These are phyloP conservation scores for Podila horticola DNA, from an alignment of 192 early-diverging fungal species.

Conservation along the genomic window DNA sequence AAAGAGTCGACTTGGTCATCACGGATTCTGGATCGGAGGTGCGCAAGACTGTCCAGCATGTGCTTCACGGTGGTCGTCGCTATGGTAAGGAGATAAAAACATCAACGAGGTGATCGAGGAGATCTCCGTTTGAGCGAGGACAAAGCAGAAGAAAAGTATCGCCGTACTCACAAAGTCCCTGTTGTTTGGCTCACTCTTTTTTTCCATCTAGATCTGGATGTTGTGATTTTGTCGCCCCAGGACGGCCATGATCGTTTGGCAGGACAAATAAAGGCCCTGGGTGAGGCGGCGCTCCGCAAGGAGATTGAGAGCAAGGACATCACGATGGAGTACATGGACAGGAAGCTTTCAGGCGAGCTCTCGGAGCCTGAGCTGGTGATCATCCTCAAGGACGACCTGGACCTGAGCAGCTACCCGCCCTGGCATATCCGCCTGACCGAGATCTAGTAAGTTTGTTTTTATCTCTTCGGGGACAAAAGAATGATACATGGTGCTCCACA, in stretches of 20 bases:
- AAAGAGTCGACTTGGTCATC: background rate
- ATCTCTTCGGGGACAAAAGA: background rate
- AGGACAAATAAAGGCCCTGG: constrained; percentile 10
- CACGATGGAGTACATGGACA: constrained; percentile 26
- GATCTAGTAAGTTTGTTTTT: constrained; percentile 46
- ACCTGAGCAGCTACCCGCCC: constrained; percentile 54
- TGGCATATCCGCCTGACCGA: constrained; percentile 58
- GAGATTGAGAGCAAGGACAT: constrained; percentile 34
- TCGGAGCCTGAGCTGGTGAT: constrained; percentile 55
- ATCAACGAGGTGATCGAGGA: background rate
- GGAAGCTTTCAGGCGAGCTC: constrained; percentile 26
- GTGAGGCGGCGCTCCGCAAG: constrained; percentile 21
- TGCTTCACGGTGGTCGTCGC: constrained; percentile 10
- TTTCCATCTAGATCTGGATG: constrained; percentile 28
- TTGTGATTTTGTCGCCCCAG: constrained; percentile 29
- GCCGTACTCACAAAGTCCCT: too few relatives aligned
- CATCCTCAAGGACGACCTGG: constrained; percentile 51
- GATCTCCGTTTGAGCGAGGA: background rate
- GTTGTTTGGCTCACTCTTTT: background rate
- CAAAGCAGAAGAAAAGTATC: background rate
- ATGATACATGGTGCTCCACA: too few relatives aligned
- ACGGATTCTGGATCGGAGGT: background rate
- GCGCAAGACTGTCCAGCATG: background rate
- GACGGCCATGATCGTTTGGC: constrained; percentile 46
- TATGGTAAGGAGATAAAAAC: constrained; percentile 2